These are phyloP conservation scores for Alternaria postmessia DNA, from an alignment of 2,329 filamentous ascomycete species.

Conservation along the genomic window DNA sequence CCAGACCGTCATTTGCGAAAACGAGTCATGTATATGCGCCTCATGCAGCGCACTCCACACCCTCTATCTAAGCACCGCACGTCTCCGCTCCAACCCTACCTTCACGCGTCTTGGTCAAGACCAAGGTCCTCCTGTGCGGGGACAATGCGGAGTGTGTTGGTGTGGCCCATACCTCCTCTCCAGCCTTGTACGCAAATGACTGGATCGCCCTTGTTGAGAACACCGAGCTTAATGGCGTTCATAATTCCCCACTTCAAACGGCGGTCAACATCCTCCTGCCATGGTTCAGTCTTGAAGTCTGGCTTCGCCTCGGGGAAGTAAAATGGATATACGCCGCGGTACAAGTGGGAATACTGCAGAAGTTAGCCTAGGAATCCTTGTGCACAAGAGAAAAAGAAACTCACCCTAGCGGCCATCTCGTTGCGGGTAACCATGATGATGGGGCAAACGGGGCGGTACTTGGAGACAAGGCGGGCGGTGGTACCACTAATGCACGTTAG, in stretches of 20 bases:
- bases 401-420: constrained; percentile 75
- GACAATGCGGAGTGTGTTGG: constrained; percentile 74
- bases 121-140: constrained; percentile 60
- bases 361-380: constrained; percentile 22
- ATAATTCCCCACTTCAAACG: constrained; percentile 97
- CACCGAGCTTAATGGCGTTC: constrained; percentile 82
- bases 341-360: constrained; percentile 81
- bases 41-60: constrained; percentile 24
- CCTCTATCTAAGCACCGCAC: constrained; percentile 23
- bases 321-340: constrained; percentile 98
- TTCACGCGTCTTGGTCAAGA: constrained; percentile 57
- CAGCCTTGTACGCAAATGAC: constrained; percentile 89
- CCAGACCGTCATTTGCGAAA: constrained; percentile 31
- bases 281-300: constrained; percentile 90
- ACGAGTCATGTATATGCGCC: constrained; percentile 36
- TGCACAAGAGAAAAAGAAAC: constrained; percentile 27
- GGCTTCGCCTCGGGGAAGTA: constrained; percentile 92
- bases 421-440: constrained; percentile 99
- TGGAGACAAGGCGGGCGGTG: constrained; percentile 93
- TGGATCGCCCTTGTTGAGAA: constrained; percentile 75
- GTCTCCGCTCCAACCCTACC: constrained; percentile 12
- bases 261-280: constrained; percentile 98
- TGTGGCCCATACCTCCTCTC: constrained; percentile 91
- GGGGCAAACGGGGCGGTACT: constrained; percentile 98
- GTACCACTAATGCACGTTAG: constrained; percentile 69